These are phyloP conservation scores for Craterostigma plantagineum DNA, from an alignment of 257 asterid species.

Conservation along the genomic window DNA sequence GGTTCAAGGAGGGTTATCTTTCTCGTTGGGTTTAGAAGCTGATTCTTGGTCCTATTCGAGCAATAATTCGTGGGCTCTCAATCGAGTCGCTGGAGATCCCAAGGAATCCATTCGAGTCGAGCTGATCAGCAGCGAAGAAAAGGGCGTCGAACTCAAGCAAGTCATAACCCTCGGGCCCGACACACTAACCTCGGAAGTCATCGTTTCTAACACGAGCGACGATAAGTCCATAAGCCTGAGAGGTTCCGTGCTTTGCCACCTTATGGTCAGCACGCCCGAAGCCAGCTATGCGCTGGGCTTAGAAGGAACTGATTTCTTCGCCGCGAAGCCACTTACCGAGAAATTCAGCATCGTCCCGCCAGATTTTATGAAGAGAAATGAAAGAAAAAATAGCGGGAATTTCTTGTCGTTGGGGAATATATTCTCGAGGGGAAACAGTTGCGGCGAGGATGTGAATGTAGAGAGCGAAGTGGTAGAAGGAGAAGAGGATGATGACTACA, in stretches of 20 bases:
- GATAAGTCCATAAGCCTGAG: conserved; percentile 16
- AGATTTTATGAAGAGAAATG: conserved; percentile 10
- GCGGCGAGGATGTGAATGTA: conserved; percentile 4
- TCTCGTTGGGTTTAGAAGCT: conserved; percentile 19
- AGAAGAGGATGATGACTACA: conserved; percentile 63
- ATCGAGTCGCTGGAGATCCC: conserved; percentile 30
- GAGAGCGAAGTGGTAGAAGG: conserved; percentile 19
- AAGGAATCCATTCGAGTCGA: conserved; percentile 42
- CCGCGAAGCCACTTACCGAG: conserved; percentile 26
- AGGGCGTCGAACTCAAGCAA: conserved; percentile 29
- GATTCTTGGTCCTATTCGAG: not conserved
- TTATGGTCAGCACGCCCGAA: conserved; percentile 63
- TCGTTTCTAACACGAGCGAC: conserved; percentile 20
- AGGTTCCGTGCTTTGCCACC: conserved; percentile 54
- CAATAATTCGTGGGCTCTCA: conserved; percentile 12
- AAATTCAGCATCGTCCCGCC: conserved; percentile 47
- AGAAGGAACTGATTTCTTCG: conserved; percentile 45
- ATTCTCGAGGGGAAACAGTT: conserved; percentile 17
- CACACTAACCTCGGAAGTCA: conserved; percentile 27
- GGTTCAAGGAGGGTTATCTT: conserved; percentile 53
- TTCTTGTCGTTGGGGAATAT: conserved; percentile 18
- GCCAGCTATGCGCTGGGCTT: conserved; percentile 57
- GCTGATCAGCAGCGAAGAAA: conserved; percentile 21
- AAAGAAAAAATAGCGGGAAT: conserved; percentile 7
- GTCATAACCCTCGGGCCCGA: conserved; percentile 32